phyloP scores from a whole-genome alignment of 2,329 filamentous ascomycete genomes.

The Podosphaera leucotricha region DNA sequence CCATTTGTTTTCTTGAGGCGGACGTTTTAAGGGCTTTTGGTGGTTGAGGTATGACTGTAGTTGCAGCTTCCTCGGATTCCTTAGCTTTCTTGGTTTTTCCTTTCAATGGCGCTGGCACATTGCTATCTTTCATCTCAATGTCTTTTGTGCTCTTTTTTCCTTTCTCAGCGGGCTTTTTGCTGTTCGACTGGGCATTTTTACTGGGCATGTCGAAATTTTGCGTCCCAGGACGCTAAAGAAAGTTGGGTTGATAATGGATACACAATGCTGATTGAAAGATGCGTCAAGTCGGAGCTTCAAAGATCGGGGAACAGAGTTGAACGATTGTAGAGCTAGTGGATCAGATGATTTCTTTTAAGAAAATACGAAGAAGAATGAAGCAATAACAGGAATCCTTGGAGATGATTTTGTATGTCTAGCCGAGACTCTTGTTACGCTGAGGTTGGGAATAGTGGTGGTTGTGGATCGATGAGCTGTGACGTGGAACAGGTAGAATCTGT shows the following conservation, averaged over 20 bases:
- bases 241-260: background rate
- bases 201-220: conserved; percentile 32
- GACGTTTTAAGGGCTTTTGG: conserved; percentile 39
- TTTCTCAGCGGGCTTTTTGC: conserved; percentile 46
- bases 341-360: background rate
- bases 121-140: conserved; percentile 47
- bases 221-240: background rate
- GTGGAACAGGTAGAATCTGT: background rate
- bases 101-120: conserved; percentile 33
- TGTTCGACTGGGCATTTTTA: conserved; percentile 43
- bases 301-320: background rate
- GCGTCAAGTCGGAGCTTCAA: background rate
- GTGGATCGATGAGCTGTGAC: background rate
- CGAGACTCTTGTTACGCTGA: background rate
- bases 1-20: conserved; percentile 32
- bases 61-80: conserved; percentile 59
- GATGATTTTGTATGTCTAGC: background rate
- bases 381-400: background rate
- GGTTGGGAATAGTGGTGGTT: background rate
- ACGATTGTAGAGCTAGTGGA: background rate
- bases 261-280: background rate
- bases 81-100: conserved; percentile 39
- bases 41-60: conserved; percentile 52
- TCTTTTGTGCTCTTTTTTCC: conserved; percentile 41
- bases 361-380: background rate